Conservation (phyloP, 192 early-diverging fungal species). For the Mortierella alpina region DNA sequence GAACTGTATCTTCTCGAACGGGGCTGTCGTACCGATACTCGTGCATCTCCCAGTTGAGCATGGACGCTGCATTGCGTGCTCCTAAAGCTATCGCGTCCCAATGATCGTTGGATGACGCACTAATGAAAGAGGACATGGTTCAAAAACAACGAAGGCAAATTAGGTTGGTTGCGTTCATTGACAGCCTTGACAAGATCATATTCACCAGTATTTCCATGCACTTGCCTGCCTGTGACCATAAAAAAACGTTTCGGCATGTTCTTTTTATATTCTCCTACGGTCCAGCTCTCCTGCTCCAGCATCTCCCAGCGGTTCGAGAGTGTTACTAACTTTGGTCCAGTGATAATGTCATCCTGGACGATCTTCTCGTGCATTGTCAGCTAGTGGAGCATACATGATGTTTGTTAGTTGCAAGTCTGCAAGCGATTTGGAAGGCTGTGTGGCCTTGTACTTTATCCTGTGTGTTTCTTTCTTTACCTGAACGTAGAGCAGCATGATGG, state of each 20-base stretch:
- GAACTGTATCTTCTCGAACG: slow-evolving; percentile 12
- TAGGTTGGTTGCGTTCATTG: not conserved
- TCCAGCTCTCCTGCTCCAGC: slow-evolving; percentile 36
- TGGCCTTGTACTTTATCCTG: too few species aligned
- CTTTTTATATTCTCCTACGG: not conserved
- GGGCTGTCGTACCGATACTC: slow-evolving; percentile 44
- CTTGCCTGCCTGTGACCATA: slow-evolving; percentile 43
- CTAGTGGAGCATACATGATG: slow-evolving; percentile 3
- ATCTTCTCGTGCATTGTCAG: slow-evolving; percentile 30
- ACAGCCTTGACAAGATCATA: not conserved
- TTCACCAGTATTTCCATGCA: not conserved
- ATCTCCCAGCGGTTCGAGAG: slow-evolving; percentile 20
- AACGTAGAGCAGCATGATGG: slow-evolving; percentile 31
- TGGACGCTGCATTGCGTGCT: slow-evolving; percentile 32
- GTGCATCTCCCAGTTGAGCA: slow-evolving; percentile 44
- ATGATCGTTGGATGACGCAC: slow-evolving; percentile 22
- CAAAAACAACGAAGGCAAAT: too few species aligned
- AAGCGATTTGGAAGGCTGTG: not conserved
- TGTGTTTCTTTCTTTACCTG: slow-evolving; percentile 14
- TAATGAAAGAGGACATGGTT: not conserved
- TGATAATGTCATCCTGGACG: slow-evolving; percentile 20
- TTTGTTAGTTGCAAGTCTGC: not conserved
- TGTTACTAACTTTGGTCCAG: slow-evolving; percentile 38
- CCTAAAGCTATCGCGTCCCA: slow-evolving; percentile 39
- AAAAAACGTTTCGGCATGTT: slow-evolving; percentile 2